Base-by-base conservation (phyloP, 768 basidiomycete genomes). In the Fomitopsis serialis region DNA sequence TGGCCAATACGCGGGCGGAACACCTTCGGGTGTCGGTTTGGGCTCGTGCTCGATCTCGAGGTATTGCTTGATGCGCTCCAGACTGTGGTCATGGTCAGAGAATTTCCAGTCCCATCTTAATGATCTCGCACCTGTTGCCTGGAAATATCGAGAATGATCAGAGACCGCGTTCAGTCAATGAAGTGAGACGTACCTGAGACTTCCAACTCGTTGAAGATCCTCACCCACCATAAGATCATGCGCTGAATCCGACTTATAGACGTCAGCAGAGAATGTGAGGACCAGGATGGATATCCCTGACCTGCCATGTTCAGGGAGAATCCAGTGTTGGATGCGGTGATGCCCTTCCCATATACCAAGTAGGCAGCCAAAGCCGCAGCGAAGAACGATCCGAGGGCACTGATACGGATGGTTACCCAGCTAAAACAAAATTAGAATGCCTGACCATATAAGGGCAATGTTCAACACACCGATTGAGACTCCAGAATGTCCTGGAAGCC, bases 1-100 rank as follows among this genome's bases (percentile, higher is more conserved):
- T 3, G 83, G 83, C 83, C 83, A 85, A 53, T 81, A 78, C 0
- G 83, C 82, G 4, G 83, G 81, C 3, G 83, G 83, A n/a, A 73
- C 62, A 2, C 76, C 75, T 6, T 67, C 56, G 24, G 66, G 56
- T 0, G 70, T 70, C 0, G 74, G 56, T 49, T 70, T 68, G 0
- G 74, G 72, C 61, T 85, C 83, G 54, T 80, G 78, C 47, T 81
- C 80, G 40, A 81, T 79, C n/a, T 70, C 65, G 35, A 83, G 63
- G 59, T 82, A 84, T 44, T 77, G 77, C 44, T 77, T 69, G 42
- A 84, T 73, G 42, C 82, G 74, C 61, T 81, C 75, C 45, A 78
- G 53, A 53, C 78, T 76, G 48, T 54, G 15, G 36, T 5, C 23
- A 25, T 44, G 36, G 13, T 23, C 13, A 45, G 29, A 48, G 47